Evolutionary conservation across 2,329 filamentous ascomycete genomes (phyloP), one percentile per base, ranked within the genome.

Genomic region (Fusarium chlamydosporum): DNA sequence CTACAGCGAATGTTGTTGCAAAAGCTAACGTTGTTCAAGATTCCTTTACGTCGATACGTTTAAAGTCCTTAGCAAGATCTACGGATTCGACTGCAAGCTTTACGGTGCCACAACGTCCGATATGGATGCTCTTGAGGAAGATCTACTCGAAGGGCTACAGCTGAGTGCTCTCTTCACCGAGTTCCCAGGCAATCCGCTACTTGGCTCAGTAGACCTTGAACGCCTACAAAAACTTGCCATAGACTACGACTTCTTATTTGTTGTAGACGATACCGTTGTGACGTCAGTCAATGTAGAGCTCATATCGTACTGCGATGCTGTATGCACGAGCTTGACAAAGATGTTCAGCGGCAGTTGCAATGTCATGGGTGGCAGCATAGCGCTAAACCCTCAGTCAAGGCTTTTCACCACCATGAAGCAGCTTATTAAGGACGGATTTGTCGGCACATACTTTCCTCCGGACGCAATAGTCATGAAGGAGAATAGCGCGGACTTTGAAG

Each of bases 341-440:
- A 80, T 81, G 18, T 88, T 89, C 67, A 85, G 79, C 54, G 86
- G 87, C 6, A 82, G 82, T 62, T 82, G 84, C 27, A 83, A 89
- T 64, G 82, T 85, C 43, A 83, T 87, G 79, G 84, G 77, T 23
- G 85, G 82, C 11, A 82, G 81, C 58, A 67, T 79, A 11, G 76
- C 81, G 18, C 72, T 87, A 31, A 84, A 83, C 57, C 83, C 83
- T 0, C 67, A 75, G 11, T 82, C 81, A 0, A 64, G 59, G 4
- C 64, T 76, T 59, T 80, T 82, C 29, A 10, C 68, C 4, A 61
- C 1, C 43, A 70, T 86, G 41, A 41, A 52, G 52, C 9, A n/a
- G 11, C 46, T 45, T 8, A 23, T 77, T 6, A 60, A 42, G 1
- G 16, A 75, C 68, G 31, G 75, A 61, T 29, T 63, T 35, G 6